Evolutionary conservation across 202 grass and related monocot genomes (phyloP), one percentile per base, ranked within the genome.

Genomic region (Zizania palustris): DNA sequence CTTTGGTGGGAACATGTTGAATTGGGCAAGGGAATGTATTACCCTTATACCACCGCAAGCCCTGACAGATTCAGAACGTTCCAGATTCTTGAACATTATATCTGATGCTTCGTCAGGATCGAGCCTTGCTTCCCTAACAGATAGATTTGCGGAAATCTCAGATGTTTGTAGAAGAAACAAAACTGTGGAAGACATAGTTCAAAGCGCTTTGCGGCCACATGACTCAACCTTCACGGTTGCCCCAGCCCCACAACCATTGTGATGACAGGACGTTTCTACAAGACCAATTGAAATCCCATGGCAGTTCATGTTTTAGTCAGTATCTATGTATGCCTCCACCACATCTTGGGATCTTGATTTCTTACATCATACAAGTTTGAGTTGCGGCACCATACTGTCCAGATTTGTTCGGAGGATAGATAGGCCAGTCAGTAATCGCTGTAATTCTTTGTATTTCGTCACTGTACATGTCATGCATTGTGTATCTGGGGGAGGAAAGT

Each of bases 91-190:
- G 57, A 80, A 79, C 15, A 87, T 85, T 73, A 83, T 99, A 13
- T 99, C 87, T 33, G 91, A 96, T 45, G 96, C 85, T 5, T 84
- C 91, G 78, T 95, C 83, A 3, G 85, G 92, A 59, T 83, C 87
- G 76, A 88, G 78, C 55, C 73, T 85, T 64, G 74, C 73, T 77
- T 72, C 79, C 20, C 65, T 93, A 56, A 87, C 81, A 13, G 85
- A 86, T 43, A 87, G 62, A 76, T 79, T 93, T 45, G 89, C 82
- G 36, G 96, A 99, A 78, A 85, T 99, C 56, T 99, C 96, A 70
- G 92, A 93, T 65, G 96, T 99, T 63, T 96, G 96, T 78, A 83
- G 87, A 56, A 80, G 96, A 65, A 99, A 96, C 69, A 86, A 84
- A 73, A 82, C 90, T 3, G 92, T 99, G 43, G 92, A 99, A 80